phyloP scores from a whole-genome alignment of 129 eudicot species.

The Smallanthus sonchifolius region DNA sequence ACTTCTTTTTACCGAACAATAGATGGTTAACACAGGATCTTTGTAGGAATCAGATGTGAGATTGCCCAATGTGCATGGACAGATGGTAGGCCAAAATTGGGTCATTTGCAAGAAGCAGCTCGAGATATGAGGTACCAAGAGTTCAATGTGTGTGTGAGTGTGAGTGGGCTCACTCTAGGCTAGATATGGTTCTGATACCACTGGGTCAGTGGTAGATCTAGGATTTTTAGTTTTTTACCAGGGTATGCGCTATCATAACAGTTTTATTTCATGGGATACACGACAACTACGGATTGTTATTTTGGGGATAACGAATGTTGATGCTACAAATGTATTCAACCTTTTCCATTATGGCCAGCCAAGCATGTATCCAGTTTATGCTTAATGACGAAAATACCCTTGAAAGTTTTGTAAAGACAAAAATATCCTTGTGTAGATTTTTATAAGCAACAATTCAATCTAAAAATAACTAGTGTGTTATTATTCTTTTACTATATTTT shows the following conservation, averaged over 20 bases:
- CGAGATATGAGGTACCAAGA: constrained; percentile 56
- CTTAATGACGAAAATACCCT: too few species aligned
- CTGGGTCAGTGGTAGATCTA: background rate
- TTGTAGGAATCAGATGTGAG: constrained; percentile 83
- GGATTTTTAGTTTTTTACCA: background rate
- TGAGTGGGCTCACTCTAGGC: background rate
- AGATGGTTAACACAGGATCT: constrained; percentile 41
- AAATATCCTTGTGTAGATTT: too few species aligned
- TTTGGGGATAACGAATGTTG: background rate
- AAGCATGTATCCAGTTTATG: too few species aligned
- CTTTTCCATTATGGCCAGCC: too few species aligned
- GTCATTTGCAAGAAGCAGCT: constrained; percentile 93
- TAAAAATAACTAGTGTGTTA: too few species aligned
- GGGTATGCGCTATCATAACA: background rate
- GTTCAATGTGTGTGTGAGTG: background rate
- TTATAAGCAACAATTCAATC: too few species aligned
- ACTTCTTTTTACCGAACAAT: constrained; percentile 7
- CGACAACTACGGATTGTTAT: background rate
- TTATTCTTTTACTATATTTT: too few species aligned
- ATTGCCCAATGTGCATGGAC: constrained; percentile 72
- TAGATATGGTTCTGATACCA: background rate
- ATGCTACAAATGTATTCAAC: too few species aligned
- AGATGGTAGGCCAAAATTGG: constrained; percentile 70
- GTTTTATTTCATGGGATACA: background rate
- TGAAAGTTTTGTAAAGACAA: too few species aligned